Evolutionary conservation across 768 basidiomycete genomes (phyloP).

Genomic region (Lactarius psammicola): DNA sequence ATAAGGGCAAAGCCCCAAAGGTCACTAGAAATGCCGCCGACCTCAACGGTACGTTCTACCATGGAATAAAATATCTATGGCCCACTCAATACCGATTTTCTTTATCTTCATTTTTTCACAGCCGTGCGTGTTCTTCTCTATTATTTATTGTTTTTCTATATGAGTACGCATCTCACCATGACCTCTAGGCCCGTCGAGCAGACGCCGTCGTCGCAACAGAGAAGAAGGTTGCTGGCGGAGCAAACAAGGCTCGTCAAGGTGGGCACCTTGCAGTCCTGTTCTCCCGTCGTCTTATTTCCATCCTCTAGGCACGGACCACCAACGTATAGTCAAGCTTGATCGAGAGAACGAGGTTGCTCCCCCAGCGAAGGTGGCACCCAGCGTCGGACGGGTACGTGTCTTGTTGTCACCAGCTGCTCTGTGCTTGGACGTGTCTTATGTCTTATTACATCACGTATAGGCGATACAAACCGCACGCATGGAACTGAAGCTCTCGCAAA

Average conservation of each 20-base stretch:
- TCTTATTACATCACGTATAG: slow-evolving; percentile 37
- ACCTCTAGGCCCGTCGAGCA: slow-evolving; percentile 63
- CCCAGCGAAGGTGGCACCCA: slow-evolving; percentile 71
- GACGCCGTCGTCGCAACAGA: slow-evolving; percentile 81
- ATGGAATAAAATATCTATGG: background rate
- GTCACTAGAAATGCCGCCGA: slow-evolving; percentile 61
- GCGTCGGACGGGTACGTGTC: slow-evolving; percentile 65
- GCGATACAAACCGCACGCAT: slow-evolving; percentile 80
- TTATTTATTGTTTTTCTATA: background rate
- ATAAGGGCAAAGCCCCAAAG: slow-evolving; percentile 59
- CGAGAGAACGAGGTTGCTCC: slow-evolving; percentile 95
- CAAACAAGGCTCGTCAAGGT: slow-evolving; percentile 80
- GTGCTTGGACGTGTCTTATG: background rate
- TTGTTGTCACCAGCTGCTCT: background rate
- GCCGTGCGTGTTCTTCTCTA: slow-evolving; percentile 22
- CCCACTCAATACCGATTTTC: slow-evolving; percentile 16
- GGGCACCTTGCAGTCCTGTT: background rate
- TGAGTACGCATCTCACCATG: slow-evolving; percentile 6
- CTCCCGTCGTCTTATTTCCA: background rate
- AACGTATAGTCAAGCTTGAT: slow-evolving; percentile 90
- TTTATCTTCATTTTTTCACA: slow-evolving; percentile 13
- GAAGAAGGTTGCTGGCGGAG: slow-evolving; percentile 67
- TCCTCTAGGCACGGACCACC: slow-evolving; percentile 80
- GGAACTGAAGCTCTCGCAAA: slow-evolving; percentile 81
- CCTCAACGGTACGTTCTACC: slow-evolving; percentile 46